phyloP scores from a whole-genome alignment of 2,329 filamentous ascomycete genomes.

The Aphanocladium album region DNA sequence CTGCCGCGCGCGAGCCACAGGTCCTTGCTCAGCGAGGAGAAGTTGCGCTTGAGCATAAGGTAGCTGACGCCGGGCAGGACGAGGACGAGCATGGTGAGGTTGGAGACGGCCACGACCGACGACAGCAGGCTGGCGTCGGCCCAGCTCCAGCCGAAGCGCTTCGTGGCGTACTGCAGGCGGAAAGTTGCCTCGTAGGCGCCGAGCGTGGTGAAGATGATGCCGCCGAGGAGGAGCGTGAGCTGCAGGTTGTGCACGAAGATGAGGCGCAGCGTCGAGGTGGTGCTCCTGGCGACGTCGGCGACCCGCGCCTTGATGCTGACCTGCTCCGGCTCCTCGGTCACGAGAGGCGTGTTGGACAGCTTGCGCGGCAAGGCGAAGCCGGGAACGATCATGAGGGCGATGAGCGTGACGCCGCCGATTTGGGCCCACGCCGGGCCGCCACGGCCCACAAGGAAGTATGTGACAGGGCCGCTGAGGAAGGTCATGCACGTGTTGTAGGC shows the following conservation, averaged over 20 bases:
- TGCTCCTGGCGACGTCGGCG: neutral
- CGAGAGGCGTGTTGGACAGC: neutral
- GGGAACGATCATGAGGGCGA: neutral
- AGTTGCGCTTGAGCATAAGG: neutral
- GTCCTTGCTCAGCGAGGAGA: conserved; percentile 7
- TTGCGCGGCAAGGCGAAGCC: conserved; percentile 8
- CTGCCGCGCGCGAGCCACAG: conserved; percentile 11
- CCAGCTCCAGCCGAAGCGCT: conserved; percentile 12
- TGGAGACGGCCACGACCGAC: neutral
- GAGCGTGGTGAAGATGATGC: conserved; percentile 10
- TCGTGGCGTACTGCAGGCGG: conserved; percentile 11
- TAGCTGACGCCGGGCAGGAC: conserved; percentile 8
- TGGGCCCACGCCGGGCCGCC: conserved; percentile 6
- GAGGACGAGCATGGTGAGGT: conserved; percentile 1
- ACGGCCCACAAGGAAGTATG: conserved; percentile 7
- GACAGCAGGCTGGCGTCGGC: conserved; percentile 9
- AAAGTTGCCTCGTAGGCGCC: conserved; percentile 4
- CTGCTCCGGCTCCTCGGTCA: neutral
- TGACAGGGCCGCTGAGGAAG: conserved; percentile 10
- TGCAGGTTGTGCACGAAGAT: neutral
- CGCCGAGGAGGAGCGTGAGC: conserved; percentile 7
- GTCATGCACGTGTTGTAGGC: neutral
- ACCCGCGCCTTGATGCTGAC: neutral
- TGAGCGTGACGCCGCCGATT: neutral
- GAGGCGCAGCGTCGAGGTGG: neutral